Evolutionary conservation across 148 eudicot species (phyloP).

Genomic region (Rhododendron simsii): DNA sequence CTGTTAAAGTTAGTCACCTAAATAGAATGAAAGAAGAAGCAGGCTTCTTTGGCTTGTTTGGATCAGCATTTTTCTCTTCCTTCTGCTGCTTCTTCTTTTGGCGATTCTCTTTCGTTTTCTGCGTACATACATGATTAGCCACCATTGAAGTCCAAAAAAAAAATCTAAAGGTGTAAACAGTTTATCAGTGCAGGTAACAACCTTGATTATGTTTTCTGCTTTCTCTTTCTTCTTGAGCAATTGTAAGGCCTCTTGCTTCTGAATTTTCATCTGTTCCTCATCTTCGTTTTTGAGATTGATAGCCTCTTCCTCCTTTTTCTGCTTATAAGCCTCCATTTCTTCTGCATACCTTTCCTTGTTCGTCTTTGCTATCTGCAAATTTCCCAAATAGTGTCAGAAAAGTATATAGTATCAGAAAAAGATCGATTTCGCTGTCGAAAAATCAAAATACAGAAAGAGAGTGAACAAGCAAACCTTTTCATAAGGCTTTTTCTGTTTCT

Average conservation of each 20-base stretch:
- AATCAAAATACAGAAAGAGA: neutral
- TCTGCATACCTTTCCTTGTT: slow-evolving; percentile 61
- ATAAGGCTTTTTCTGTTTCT: slow-evolving; percentile 53
- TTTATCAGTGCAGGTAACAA: neutral
- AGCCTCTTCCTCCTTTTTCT: slow-evolving; percentile 82
- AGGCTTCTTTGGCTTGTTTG: slow-evolving; percentile 87
- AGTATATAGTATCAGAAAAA: neutral
- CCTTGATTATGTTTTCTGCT: slow-evolving; percentile 82
- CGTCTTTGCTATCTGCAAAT: slow-evolving; percentile 47
- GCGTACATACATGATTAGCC: slow-evolving; percentile 2
- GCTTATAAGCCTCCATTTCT: slow-evolving; percentile 82
- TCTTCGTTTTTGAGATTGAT: slow-evolving; percentile 55
- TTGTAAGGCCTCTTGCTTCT: slow-evolving; percentile 82
- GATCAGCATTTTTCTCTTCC: slow-evolving; percentile 59
- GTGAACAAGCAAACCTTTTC: slow-evolving; percentile 59
- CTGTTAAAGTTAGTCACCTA: slow-evolving; percentile 31
- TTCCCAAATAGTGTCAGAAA: neutral
- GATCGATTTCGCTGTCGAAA: neutral
- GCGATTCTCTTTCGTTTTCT: slow-evolving; percentile 67
- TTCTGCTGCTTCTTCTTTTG: slow-evolving; percentile 59
- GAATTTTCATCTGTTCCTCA: slow-evolving; percentile 74
- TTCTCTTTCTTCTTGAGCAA: slow-evolving; percentile 92
- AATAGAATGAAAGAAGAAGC: slow-evolving; percentile 77
- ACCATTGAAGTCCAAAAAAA: neutral
- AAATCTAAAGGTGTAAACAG: neutral